These are phyloP conservation scores for Hymenoscyphus infarciens DNA, from an alignment of 2,329 filamentous ascomycete genomes.

Conservation along the genomic window DNA sequence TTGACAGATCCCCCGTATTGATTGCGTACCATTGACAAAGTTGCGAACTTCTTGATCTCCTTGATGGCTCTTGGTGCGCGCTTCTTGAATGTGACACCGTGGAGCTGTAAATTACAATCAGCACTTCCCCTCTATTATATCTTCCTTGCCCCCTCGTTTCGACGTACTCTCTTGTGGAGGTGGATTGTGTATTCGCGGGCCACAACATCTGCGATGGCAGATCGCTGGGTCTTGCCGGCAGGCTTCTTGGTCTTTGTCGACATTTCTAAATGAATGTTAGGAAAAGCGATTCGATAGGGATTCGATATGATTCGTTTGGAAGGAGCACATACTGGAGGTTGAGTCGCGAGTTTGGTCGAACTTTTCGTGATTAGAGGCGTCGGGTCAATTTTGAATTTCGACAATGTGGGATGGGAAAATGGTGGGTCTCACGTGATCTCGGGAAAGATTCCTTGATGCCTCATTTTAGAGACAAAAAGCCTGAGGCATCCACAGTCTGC, in stretches of 20 bases:
- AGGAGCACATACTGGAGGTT: slow-evolving; percentile 11
- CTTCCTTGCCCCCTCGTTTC: slow-evolving; percentile 20
- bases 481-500: too few relatives aligned
- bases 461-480: too few relatives aligned
- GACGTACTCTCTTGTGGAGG: slow-evolving; percentile 97
- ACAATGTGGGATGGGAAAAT: not conserved
- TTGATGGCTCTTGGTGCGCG: slow-evolving; percentile 97
- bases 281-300: not conserved
- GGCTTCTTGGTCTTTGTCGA: slow-evolving; percentile 64
- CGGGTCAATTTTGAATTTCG: slow-evolving; percentile 5
- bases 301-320: not conserved
- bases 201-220: slow-evolving; percentile 98
- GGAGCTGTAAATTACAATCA: slow-evolving; percentile 67
- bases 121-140: slow-evolving; percentile 31
- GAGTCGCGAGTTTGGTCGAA: slow-evolving; percentile 15
- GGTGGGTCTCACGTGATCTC: not conserved
- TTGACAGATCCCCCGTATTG: not conserved
- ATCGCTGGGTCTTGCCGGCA: slow-evolving; percentile 70
- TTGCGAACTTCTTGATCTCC: slow-evolving; percentile 96
- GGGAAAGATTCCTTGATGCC: too few relatives aligned
- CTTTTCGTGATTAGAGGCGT: slow-evolving; percentile 12
- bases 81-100: slow-evolving; percentile 99
- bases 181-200: slow-evolving; percentile 99
- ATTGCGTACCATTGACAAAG: slow-evolving; percentile 85
- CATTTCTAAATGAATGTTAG: slow-evolving; percentile 52